A percentile compares a stretch with the other conserved stretches of the same genome.
Conservation (phyloP, 2,329 filamentous ascomycete genomes). For the Hymenoscyphus occultus region DNA sequence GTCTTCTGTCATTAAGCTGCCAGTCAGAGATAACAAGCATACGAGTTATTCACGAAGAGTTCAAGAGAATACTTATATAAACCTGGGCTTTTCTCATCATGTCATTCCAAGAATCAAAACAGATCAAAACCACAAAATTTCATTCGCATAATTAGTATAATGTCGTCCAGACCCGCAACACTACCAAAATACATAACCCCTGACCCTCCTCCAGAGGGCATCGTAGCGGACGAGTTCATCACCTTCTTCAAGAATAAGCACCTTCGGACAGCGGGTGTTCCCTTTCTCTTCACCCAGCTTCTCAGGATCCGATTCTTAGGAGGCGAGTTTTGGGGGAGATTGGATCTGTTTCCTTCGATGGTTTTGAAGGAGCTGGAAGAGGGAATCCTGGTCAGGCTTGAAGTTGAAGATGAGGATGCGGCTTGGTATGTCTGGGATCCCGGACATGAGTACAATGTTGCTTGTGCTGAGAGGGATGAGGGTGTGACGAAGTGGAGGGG, state of each 20-base stretch:
- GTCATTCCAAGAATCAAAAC: background rate
- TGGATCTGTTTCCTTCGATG: background rate
- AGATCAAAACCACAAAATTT: background rate
- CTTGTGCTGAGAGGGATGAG: background rate
- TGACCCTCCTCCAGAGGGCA: background rate
- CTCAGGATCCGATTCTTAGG: background rate
- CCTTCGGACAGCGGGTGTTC: background rate
- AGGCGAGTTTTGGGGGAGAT: background rate
- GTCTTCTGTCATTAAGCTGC: too few species aligned
- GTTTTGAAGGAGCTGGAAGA: background rate
- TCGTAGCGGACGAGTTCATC: background rate
- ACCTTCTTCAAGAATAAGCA: background rate
- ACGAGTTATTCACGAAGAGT: too few species aligned
- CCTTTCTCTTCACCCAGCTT: background rate
- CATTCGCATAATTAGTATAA: background rate
- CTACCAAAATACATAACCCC: background rate
- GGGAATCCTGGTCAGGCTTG: background rate
- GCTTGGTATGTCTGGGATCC: background rate
- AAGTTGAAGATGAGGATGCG: background rate
- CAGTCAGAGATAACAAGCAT: too few species aligned
- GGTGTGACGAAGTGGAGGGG: background rate
- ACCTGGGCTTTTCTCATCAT: background rate
- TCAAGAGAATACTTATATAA: too few species aligned
- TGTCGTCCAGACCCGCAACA: background rate
- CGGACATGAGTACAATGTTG: background rate